phyloP scores from a whole-genome alignment of 345 rosid species.

The Rhodamnia rubescens region DNA sequence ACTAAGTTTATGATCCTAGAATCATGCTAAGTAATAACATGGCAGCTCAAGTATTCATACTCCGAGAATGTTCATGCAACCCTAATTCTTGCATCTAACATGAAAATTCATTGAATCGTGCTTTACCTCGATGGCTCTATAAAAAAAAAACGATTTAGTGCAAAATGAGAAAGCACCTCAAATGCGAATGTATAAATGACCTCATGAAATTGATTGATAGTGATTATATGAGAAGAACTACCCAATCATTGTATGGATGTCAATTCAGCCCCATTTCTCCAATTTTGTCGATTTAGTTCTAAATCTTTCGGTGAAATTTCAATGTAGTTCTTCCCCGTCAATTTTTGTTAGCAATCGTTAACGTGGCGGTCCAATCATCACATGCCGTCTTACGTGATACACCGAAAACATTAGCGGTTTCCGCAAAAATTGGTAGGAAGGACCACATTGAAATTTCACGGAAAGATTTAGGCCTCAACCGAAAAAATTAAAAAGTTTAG shows the following conservation, averaged over 20 bases:
- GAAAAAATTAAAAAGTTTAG: background rate
- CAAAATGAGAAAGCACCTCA: background rate
- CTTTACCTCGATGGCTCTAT: background rate
- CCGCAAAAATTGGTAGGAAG: background rate
- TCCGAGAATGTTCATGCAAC: background rate
- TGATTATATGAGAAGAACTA: background rate
- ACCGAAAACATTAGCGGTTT: background rate
- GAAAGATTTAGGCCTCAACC: background rate
- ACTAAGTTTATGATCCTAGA: background rate
- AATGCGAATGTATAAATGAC: background rate
- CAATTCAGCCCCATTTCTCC: background rate
- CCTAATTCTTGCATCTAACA: background rate
- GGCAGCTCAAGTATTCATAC: background rate
- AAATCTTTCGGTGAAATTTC: rapidly evolving
- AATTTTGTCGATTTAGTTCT: background rate
- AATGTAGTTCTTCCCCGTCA: rapidly evolving
- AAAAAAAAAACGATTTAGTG: background rate
- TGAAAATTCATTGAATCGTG: background rate
- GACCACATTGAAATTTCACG: rapidly evolving
- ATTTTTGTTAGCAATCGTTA: background rate
- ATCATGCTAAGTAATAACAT: background rate
- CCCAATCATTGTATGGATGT: background rate
- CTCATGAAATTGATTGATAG: background rate
- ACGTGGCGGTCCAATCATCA: background rate
- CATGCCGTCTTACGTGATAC: rapidly evolving